Conservation (phyloP, 2,329 filamentous ascomycete species). For the Alternaria sp. region DNA sequence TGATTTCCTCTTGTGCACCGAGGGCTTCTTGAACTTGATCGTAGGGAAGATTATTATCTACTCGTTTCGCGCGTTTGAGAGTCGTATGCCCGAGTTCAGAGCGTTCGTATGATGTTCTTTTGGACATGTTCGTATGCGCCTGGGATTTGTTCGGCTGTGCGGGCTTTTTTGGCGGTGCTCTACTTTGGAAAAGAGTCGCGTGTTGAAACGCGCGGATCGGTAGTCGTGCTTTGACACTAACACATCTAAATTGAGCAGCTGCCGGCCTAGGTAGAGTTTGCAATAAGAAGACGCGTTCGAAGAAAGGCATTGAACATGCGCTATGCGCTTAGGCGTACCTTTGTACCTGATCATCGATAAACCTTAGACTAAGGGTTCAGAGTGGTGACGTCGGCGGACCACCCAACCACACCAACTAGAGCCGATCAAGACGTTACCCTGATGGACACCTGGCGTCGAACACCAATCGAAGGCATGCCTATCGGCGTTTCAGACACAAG, state of each 20-base stretch:
- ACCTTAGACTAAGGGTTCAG: slow-evolving; percentile 6
- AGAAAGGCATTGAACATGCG: slow-evolving; percentile 15
- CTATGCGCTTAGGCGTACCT: background rate
- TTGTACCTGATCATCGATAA: slow-evolving; percentile 15
- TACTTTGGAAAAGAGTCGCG: slow-evolving; percentile 13
- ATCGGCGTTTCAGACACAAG: slow-evolving; percentile 23
- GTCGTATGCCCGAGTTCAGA: slow-evolving; percentile 52
- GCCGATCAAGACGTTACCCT: slow-evolving; percentile 27
- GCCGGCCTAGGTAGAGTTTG: background rate
- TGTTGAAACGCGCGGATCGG: slow-evolving; percentile 10
- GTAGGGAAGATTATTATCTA: slow-evolving; percentile 55
- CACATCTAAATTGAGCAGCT: background rate
- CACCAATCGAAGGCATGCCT: slow-evolving; percentile 18
- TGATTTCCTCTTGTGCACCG: slow-evolving; percentile 47
- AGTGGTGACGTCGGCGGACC: slow-evolving; percentile 36
- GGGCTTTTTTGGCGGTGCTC: slow-evolving; percentile 8
- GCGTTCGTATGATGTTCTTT: slow-evolving; percentile 38
- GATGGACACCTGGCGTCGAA: slow-evolving; percentile 23
- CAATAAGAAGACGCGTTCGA: slow-evolving; percentile 3
- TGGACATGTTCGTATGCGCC: slow-evolving; percentile 22
- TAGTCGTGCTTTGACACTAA: background rate
- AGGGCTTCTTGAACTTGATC: slow-evolving; percentile 50
- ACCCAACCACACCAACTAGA: slow-evolving; percentile 14
- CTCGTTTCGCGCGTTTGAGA: slow-evolving; percentile 58
- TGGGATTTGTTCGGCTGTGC: slow-evolving; percentile 1